Conservation (phyloP, 2,329 filamentous ascomycete species). For the Metarhizium album region DNA sequence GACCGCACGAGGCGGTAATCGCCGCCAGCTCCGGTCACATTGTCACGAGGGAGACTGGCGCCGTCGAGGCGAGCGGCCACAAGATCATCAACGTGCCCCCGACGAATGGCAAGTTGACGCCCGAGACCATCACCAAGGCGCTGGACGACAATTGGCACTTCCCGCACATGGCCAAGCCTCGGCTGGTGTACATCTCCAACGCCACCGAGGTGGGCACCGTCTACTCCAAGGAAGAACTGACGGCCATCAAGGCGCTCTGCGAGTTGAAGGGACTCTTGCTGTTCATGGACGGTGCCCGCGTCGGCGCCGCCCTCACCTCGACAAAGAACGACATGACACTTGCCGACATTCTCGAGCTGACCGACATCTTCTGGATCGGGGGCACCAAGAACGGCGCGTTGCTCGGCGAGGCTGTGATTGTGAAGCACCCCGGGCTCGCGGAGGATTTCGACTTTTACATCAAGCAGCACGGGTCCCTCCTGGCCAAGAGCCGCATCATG, state of each 20-base stretch:
- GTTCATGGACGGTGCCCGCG: slow-evolving; percentile 37
- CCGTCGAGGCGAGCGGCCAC: slow-evolving; percentile 39
- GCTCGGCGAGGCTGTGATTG: slow-evolving; percentile 38
- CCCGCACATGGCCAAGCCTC: slow-evolving; percentile 39
- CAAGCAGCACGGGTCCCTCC: slow-evolving; percentile 39
- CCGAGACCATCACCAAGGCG: slow-evolving; percentile 28
- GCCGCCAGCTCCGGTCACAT: slow-evolving; percentile 38
- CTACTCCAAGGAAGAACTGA: slow-evolving; percentile 32
- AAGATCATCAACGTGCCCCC: slow-evolving; percentile 39
- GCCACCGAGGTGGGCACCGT: slow-evolving; percentile 39
- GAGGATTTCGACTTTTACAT: slow-evolving; percentile 39
- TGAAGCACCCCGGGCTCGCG: slow-evolving; percentile 29
- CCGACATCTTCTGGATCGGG: slow-evolving; percentile 44
- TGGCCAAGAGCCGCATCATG: slow-evolving; percentile 38
- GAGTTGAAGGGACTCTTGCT: slow-evolving; percentile 29
- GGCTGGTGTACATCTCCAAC: slow-evolving; percentile 41
- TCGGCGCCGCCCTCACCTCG: slow-evolving; percentile 32
- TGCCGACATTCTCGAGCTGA: slow-evolving; percentile 32
- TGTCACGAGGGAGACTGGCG: slow-evolving; percentile 37
- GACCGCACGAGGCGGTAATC: slow-evolving; percentile 40
- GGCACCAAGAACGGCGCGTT: slow-evolving; percentile 41
- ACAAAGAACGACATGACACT: slow-evolving; percentile 31
- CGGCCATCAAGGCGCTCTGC: slow-evolving; percentile 30
- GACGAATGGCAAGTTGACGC: slow-evolving; percentile 35
- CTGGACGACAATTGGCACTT: slow-evolving; percentile 38